These are phyloP conservation scores for Metarhizium sp. DNA, from an alignment of 2,329 filamentous ascomycete species.

Conservation along the genomic window DNA sequence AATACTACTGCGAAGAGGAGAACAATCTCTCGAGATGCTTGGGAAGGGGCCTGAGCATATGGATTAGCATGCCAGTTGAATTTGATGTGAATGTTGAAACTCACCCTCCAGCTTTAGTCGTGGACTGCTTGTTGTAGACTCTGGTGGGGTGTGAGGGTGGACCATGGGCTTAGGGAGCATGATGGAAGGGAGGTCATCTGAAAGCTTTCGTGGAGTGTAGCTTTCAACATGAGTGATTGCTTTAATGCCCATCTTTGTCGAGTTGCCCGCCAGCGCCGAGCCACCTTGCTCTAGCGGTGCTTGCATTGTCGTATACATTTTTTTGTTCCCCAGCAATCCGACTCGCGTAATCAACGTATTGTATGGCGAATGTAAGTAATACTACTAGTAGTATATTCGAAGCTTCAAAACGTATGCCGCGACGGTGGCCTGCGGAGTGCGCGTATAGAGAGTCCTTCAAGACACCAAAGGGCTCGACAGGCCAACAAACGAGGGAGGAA, in stretches of 20 bases:
- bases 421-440: not conserved
- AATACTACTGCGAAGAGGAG: slow-evolving; percentile 15
- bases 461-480: slow-evolving; percentile 2
- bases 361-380: not conserved
- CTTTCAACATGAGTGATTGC: slow-evolving; percentile 11
- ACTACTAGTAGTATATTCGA: not conserved
- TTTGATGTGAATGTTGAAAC: not conserved
- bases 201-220: slow-evolving; percentile 10
- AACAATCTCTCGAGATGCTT: slow-evolving; percentile 14
- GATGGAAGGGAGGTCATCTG: slow-evolving; percentile 13
- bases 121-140: slow-evolving; percentile 25
- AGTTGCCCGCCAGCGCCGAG: slow-evolving; percentile 6
- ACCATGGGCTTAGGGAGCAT: slow-evolving; percentile 9
- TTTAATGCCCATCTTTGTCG: slow-evolving; percentile 13
- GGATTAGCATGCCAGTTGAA: slow-evolving; percentile 1
- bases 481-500: slow-evolving; percentile 13
- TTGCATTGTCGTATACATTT: slow-evolving; percentile 8
- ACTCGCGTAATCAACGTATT: not conserved
- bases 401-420: slow-evolving; percentile 2
- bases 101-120: slow-evolving; percentile 23
- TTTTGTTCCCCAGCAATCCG: not conserved
- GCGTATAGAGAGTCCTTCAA: not conserved
- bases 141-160: slow-evolving; percentile 20
- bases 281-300: slow-evolving; percentile 8
- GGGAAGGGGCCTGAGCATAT: slow-evolving; percentile 12